A percentile compares a stretch with the other conserved stretches of the same genome.
Conservation (phyloP, 1,284 basidiomycete genomes). For the Trichosporon inkin region DNA sequence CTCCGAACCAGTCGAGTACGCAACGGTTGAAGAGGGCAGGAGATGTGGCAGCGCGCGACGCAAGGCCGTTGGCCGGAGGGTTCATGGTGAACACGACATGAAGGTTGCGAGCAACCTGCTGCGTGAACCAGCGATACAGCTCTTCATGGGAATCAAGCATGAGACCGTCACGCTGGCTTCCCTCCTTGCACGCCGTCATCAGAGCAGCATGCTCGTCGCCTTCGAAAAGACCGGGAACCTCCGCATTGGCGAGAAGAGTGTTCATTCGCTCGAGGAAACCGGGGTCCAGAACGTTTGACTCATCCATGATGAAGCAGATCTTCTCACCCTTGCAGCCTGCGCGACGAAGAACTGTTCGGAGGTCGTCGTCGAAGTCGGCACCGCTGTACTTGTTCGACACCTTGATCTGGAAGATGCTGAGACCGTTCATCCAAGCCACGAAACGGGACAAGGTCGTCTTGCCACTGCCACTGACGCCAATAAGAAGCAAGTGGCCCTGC, state of each 20-base stretch:
- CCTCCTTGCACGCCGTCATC: conserved; percentile 98
- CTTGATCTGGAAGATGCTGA: conserved; percentile 98
- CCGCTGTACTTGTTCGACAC: conserved; percentile 98
- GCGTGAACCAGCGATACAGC: conserved; percentile 93
- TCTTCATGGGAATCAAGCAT: conserved; percentile 99
- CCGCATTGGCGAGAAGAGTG: conserved; percentile 97
- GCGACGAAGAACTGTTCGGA: conserved; percentile 86
- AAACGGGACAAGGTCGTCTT: conserved; percentile 98
- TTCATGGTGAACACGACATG: conserved; percentile 99
- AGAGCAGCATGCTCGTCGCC: conserved; percentile 94
- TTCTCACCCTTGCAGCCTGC: conserved; percentile 98
- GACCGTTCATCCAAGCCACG: conserved; percentile 99
- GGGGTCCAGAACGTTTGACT: conserved; percentile 96
- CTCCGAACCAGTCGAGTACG: conserved; percentile 96
- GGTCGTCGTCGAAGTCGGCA: conserved; percentile 96
- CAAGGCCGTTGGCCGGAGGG: conserved; percentile 90
- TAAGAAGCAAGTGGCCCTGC: conserved; percentile 91
- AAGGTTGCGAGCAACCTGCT: conserved; percentile 91
- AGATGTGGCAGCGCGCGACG: conserved; percentile 91
- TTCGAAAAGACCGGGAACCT: conserved; percentile 97
- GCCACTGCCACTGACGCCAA: conserved; percentile 96
- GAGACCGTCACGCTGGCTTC: conserved; percentile 91
- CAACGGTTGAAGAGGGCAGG: conserved; percentile 98
- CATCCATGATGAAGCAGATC: conserved; percentile 99
- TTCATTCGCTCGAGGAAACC: conserved; percentile 99